phyloP scores from a whole-genome alignment of 768 basidiomycete species.

The Albatrellus ellisii region DNA sequence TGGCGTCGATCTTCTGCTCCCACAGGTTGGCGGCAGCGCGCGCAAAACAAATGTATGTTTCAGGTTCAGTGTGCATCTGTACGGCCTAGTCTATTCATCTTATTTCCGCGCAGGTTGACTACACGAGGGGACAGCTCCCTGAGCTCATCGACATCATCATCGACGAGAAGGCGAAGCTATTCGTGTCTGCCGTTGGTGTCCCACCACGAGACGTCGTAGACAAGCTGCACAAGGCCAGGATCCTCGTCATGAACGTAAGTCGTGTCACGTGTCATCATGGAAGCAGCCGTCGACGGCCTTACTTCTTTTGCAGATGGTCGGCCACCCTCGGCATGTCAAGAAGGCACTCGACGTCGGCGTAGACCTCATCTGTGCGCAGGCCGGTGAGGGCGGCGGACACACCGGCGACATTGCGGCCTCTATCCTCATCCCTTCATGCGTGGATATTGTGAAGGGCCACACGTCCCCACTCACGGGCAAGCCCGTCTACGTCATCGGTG shows the following conservation, averaged over 20 bases:
- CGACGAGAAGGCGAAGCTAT: conserved; percentile 77
- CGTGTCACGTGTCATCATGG: too few relatives aligned
- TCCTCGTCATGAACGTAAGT: conserved; percentile 74
- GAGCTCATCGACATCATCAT: conserved; percentile 86
- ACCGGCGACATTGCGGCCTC: conserved; percentile 78
- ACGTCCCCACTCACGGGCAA: conserved; percentile 71
- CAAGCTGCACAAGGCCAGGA: conserved; percentile 70
- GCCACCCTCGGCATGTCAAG: conserved; percentile 81
- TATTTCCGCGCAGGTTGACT: too few relatives aligned
- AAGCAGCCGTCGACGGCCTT: neutral
- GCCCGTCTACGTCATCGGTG: conserved; percentile 81
- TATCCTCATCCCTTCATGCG: conserved; percentile 84
- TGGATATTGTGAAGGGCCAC: conserved; percentile 68
- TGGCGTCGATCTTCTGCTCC: conserved; percentile 84
- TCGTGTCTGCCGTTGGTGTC: conserved; percentile 86
- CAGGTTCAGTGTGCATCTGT: conserved; percentile 7
- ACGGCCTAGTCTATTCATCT: neutral
- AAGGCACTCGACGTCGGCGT: conserved; percentile 78
- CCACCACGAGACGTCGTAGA: conserved; percentile 76
- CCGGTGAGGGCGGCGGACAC: conserved; percentile 62
- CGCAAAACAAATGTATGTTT: conserved; percentile 77
- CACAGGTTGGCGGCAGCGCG: conserved; percentile 76
- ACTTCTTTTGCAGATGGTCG: conserved; percentile 51
- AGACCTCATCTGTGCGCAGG: conserved; percentile 91
- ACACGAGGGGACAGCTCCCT: conserved; percentile 51